phyloP scores from a whole-genome alignment of 2,329 filamentous ascomycete genomes.

The Magnaporthales sp. region DNA sequence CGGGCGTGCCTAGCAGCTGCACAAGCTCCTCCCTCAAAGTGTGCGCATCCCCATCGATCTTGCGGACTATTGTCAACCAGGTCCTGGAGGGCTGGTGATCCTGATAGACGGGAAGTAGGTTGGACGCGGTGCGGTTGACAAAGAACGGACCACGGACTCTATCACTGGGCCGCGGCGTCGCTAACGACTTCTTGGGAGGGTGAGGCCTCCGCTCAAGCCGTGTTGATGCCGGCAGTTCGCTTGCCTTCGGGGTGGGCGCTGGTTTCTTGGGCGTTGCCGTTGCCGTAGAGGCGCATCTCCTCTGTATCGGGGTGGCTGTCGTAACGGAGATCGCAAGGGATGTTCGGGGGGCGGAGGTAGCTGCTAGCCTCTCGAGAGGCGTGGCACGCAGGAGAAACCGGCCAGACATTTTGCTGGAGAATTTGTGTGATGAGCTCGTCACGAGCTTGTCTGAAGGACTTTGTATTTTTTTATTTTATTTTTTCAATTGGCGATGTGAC shows the following conservation, averaged over 20 bases:
- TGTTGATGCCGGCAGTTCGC: neutral
- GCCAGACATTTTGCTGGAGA: neutral
- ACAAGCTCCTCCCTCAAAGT: slow-evolving; percentile 57
- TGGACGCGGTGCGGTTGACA: slow-evolving; percentile 61
- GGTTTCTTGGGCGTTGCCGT: neutral
- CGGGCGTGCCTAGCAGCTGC: slow-evolving; percentile 41
- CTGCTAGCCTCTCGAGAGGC: neutral
- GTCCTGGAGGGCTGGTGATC: slow-evolving; percentile 66
- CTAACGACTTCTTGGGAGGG: neutral
- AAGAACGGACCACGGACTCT: slow-evolving; percentile 40
- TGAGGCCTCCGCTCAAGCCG: neutral
- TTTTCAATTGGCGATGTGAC: neutral
- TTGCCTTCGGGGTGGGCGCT: neutral
- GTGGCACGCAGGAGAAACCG: neutral
- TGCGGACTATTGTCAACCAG: slow-evolving; percentile 66
- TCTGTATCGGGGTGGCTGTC: neutral
- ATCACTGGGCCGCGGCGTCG: neutral
- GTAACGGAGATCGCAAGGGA: neutral
- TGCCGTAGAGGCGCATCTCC: neutral
- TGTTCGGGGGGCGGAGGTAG: neutral
- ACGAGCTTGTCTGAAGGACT: neutral
- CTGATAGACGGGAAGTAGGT: slow-evolving; percentile 70
- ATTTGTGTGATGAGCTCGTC: neutral
- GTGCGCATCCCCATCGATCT: slow-evolving; percentile 64
- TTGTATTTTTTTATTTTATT: too few species aligned